A percentile compares a stretch with the other conserved stretches of the same genome.
Conservation (phyloP, 2,329 filamentous ascomycete genomes). For the Endoconidiophora laricicola region DNA sequence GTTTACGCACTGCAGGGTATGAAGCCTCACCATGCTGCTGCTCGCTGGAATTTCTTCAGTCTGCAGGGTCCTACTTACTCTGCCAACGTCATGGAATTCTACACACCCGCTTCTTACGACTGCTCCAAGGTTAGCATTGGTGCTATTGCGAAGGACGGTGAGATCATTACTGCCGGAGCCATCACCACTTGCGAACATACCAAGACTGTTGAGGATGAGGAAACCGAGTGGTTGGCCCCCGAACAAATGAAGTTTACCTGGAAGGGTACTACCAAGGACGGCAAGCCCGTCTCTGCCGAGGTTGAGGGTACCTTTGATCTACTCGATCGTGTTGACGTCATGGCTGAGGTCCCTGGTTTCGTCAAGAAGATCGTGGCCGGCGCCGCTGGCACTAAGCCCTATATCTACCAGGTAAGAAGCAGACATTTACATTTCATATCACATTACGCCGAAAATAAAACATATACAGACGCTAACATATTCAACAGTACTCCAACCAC, state of each 20-base stretch:
- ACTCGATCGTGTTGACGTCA: conserved; percentile 71
- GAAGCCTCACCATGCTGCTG: conserved; percentile 94
- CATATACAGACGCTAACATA: conserved; percentile 15
- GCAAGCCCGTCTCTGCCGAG: conserved; percentile 51
- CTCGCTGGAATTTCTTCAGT: conserved; percentile 82
- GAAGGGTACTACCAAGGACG: conserved; percentile 62
- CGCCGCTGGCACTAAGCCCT: conserved; percentile 83
- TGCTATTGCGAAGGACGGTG: conserved; percentile 62
- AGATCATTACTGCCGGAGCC: conserved; percentile 58
- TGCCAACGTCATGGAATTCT: conserved; percentile 89
- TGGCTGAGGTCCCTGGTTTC: conserved; percentile 90
- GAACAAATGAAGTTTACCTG: conserved; percentile 59
- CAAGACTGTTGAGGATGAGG: conserved; percentile 50
- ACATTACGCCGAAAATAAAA: neutral
- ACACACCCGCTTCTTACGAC: conserved; percentile 83
- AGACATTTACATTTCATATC: neutral
- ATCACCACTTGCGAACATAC: conserved; percentile 52
- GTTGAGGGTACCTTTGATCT: conserved; percentile 52
- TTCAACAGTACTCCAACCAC: conserved; percentile 48
- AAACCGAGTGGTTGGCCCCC: conserved; percentile 82
- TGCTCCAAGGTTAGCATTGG: conserved; percentile 70
- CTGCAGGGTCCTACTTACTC: conserved; percentile 81
- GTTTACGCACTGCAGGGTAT: conserved; percentile 85
- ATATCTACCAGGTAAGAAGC: conserved; percentile 71
- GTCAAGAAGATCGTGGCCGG: conserved; percentile 85